Base-by-base conservation (phyloP, 495 filamentous ascomycete species). In the Bacidia gigantensis region DNA sequence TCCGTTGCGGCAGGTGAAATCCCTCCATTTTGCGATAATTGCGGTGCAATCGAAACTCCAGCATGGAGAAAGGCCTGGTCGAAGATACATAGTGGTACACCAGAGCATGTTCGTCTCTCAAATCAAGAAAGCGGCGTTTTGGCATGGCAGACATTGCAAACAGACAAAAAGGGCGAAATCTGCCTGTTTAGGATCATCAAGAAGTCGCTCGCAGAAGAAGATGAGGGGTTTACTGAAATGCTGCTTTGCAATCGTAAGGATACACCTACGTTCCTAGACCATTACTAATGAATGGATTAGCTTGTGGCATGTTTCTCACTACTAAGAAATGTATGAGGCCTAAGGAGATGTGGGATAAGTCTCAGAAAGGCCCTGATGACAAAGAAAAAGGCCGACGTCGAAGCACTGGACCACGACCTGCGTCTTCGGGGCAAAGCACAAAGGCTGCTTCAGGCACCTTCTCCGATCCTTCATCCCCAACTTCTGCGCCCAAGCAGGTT, bases 11-110 rank as follows among this genome's bases (percentile, higher is more conserved):
- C 74, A 48, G 90, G 90, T 1, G 72, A 86, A 53, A 77, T 84
- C 64, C 92, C 92, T 0, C 80, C 81, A 2, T 96, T 79, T 58
- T 98, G 92, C 63, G 77, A 78, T 50, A 92, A 97, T 61, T 98
- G 92, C 59, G 92, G 92, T 3, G 83, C 86, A 14, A 92, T 98
- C 53, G 85, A 95, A 60, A 98, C 92, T 0, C 85, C 90, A 0
- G 94, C 89, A 0, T 98, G 92, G 92, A 77, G 92, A 29, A 92
- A 89, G 55, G 84, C 88, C 1, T 94, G 82, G 76, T 75, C 77
- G 10, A 86, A 85, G 60, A 72, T 82, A 5, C 68, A 80, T 21
- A 60, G 67, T 14, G 86, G 85, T 0, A 69, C 67, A 24, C 82
- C 84, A 11, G 65, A 72, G 10, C 72, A 81, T 57, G 72, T 83